These are phyloP conservation scores for Scedosporium boydii DNA, from an alignment of 2,329 filamentous ascomycete species.

Conservation along the genomic window DNA sequence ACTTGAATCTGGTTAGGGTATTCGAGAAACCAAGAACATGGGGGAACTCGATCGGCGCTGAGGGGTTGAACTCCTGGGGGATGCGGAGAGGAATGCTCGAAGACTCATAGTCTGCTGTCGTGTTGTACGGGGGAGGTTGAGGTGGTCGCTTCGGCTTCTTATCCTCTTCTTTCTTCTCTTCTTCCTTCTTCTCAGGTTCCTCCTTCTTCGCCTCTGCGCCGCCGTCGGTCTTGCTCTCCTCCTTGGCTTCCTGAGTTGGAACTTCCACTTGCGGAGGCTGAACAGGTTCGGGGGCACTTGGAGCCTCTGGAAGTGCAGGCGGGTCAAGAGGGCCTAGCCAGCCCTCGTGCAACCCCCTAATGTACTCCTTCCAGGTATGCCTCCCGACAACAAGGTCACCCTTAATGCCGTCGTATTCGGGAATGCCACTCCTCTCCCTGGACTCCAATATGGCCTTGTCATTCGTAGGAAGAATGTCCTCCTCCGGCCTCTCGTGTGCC, in stretches of 20 bases:
- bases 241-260: conserved; percentile 10
- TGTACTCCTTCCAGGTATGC: conserved; percentile 95
- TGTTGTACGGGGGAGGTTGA: conserved; percentile 66
- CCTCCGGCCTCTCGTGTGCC: conserved; percentile 43
- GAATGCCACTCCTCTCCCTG: conserved; percentile 56
- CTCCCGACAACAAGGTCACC: conserved; percentile 86
- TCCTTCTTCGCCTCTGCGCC: conserved; percentile 14
- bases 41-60: conserved; percentile 65
- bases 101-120: conserved; percentile 59
- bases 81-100: conserved; percentile 54
- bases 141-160: conserved; percentile 47
- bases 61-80: conserved; percentile 64
- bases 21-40: conserved; percentile 89
- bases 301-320: conserved; percentile 30
- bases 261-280: conserved; percentile 5
- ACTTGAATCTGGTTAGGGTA: conserved; percentile 75
- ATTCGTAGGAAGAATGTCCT: conserved; percentile 35
- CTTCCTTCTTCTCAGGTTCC: conserved; percentile 30
- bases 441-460: conserved; percentile 52
- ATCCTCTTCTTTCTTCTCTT: conserved; percentile 34
- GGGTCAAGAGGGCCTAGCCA: conserved; percentile 77
- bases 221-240: conserved; percentile 13
- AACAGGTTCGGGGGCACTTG: conserved; percentile 33
- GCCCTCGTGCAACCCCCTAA: conserved; percentile 86
- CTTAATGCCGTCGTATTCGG: conserved; percentile 60